phyloP scores from a whole-genome alignment of 2,329 filamentous ascomycete species.

The Exophiala aquamarina region DNA sequence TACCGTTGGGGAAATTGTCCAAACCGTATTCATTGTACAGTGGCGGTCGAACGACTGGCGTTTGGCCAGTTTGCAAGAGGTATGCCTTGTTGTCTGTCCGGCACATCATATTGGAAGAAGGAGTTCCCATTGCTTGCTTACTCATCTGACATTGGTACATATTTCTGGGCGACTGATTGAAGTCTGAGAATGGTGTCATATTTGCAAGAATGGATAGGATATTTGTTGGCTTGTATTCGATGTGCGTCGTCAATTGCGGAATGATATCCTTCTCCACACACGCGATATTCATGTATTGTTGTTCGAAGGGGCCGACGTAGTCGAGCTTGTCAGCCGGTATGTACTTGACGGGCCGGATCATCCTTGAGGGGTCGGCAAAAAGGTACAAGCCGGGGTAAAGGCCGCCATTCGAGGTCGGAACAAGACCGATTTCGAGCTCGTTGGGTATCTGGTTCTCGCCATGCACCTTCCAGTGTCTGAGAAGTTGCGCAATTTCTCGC shows the following conservation, averaged over 20 bases:
- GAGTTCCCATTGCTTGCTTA: conserved; percentile 98
- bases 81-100: conserved; percentile 98
- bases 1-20: conserved; percentile 97
- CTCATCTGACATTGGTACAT: conserved; percentile 99
- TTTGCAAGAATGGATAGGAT: conserved; percentile 97
- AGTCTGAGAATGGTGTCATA: conserved; percentile 98
- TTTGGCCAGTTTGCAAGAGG: conserved; percentile 90
- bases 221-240: conserved; percentile 91
- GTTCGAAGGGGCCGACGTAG: conserved; percentile 88
- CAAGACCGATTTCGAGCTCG: conserved; percentile 86
- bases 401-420: conserved; percentile 84
- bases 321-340: conserved; percentile 82
- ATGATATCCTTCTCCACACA: conserved; percentile 84
- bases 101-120: conserved; percentile 77
- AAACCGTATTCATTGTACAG: conserved; percentile 95
- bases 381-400: conserved; percentile 96
- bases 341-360: conserved; percentile 92
- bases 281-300: conserved; percentile 97
- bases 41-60: conserved; percentile 85
- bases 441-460: conserved; percentile 76
- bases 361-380: conserved; percentile 78
- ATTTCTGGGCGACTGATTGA: conserved; percentile 97
- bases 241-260: conserved; percentile 87
- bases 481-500: conserved; percentile 75
- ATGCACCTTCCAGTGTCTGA: conserved; percentile 94